Percentiles rank a stretch among this genome's conserved stretches.
phyloP scores from a whole-genome alignment of 2,329 filamentous ascomycete genomes.

The Fusarium heterosporum region DNA sequence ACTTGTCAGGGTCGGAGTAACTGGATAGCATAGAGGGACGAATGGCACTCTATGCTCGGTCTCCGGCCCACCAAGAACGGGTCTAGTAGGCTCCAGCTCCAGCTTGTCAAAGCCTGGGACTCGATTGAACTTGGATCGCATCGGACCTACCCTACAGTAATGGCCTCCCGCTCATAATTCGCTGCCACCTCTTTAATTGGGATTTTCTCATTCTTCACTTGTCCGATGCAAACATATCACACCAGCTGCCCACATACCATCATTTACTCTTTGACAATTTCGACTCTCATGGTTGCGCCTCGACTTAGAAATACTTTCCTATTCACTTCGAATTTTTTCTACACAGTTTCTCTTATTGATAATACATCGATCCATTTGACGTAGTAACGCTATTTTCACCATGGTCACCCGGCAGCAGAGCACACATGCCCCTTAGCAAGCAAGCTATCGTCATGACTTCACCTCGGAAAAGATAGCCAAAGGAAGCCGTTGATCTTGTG shows the following conservation, averaged over 20 bases:
- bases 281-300: slow-evolving; percentile 21
- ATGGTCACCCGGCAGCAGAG: slow-evolving; percentile 40
- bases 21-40: no score
- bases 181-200: slow-evolving; percentile 19
- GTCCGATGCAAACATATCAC: slow-evolving; percentile 25
- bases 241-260: slow-evolving; percentile 29
- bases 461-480: slow-evolving; percentile 71
- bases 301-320: background rate
- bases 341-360: background rate
- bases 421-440: slow-evolving; percentile 38
- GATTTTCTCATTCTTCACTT: slow-evolving; percentile 25
- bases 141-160: slow-evolving; percentile 19
- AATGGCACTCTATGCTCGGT: no score
- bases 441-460: slow-evolving; percentile 63
- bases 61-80: slow-evolving; percentile 11
- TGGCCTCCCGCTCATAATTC: slow-evolving; percentile 27
- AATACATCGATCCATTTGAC: slow-evolving; percentile 14
- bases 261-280: slow-evolving; percentile 30
- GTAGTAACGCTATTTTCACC: slow-evolving; percentile 12
- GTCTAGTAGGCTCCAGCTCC: slow-evolving; percentile 29
- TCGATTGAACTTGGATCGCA: no score
- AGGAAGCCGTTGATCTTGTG: slow-evolving; percentile 74
- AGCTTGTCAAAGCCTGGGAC: slow-evolving; percentile 5
- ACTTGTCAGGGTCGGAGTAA: no score
- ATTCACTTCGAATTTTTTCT: slow-evolving; percentile 8